Percentiles rank a stretch among this genome's conserved stretches.
phyloP scores from a whole-genome alignment of 2,329 filamentous ascomycete species.

The Penicillium brasilianum region DNA sequence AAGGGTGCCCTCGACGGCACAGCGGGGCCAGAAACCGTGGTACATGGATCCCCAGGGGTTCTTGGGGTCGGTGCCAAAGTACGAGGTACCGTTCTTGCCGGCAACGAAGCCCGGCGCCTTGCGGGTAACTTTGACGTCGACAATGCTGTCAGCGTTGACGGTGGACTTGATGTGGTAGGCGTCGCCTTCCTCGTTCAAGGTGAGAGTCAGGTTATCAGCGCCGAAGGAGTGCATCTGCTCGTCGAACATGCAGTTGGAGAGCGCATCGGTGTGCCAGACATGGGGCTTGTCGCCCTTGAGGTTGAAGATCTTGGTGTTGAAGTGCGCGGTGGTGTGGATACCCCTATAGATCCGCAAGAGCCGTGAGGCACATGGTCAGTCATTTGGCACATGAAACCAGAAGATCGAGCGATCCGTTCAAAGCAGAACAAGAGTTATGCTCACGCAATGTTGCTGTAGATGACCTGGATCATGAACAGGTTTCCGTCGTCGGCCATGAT shows the following conservation, averaged over 20 bases:
- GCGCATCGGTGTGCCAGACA: slow-evolving; percentile 81
- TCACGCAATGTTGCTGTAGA: slow-evolving; percentile 97
- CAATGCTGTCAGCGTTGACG: slow-evolving; percentile 76
- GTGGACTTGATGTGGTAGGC: slow-evolving; percentile 89
- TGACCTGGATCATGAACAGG: slow-evolving; percentile 82
- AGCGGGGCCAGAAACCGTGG: slow-evolving; percentile 94
- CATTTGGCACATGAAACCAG: not conserved
- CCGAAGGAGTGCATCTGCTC: slow-evolving; percentile 82
- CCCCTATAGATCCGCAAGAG: slow-evolving; percentile 62
- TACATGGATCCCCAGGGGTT: slow-evolving; percentile 92
- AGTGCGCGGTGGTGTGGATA: slow-evolving; percentile 87
- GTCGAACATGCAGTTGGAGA: slow-evolving; percentile 81
- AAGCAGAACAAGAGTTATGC: slow-evolving; percentile 35
- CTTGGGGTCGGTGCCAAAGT: slow-evolving; percentile 82
- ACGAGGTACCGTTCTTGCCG: slow-evolving; percentile 81
- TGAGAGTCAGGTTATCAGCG: slow-evolving; percentile 81
- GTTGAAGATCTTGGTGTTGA: slow-evolving; percentile 92
- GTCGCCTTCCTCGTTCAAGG: slow-evolving; percentile 82
- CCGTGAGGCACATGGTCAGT: slow-evolving; percentile 8
- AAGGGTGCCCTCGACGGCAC: slow-evolving; percentile 79
- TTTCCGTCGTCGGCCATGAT: slow-evolving; percentile 78
- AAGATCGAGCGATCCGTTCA: not conserved
- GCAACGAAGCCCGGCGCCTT: slow-evolving; percentile 79
- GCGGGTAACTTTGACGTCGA: slow-evolving; percentile 83
- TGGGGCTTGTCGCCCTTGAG: slow-evolving; percentile 72